Conservation (phyloP, 2,329 filamentous ascomycete genomes). For the Thelonectria blattea region DNA sequence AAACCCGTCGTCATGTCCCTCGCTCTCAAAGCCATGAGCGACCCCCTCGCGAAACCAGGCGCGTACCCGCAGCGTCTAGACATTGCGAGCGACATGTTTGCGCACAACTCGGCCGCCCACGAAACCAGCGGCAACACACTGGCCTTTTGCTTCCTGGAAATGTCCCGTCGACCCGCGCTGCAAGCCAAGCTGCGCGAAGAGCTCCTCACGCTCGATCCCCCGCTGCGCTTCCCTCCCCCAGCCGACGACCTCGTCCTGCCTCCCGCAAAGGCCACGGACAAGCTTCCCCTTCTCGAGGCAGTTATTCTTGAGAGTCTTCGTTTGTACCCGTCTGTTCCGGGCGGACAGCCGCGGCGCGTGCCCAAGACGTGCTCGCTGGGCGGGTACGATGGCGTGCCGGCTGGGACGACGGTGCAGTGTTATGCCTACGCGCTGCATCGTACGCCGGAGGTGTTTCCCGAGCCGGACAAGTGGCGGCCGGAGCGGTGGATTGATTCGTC, state of each 20-base stretch:
- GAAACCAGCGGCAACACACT: conserved; percentile 13
- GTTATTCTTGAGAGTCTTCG: conserved; percentile 20
- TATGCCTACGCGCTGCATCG: conserved; percentile 19
- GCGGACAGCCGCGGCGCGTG: conserved; percentile 3
- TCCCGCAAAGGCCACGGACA: neutral
- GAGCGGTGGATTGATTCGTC: neutral
- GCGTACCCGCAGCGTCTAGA: conserved; percentile 7
- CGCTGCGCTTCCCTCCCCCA: neutral
- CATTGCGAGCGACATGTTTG: conserved; percentile 18
- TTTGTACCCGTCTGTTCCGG: conserved; percentile 23
- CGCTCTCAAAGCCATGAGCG: conserved; percentile 9
- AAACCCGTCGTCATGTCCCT: conserved; percentile 11
- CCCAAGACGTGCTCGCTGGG: neutral
- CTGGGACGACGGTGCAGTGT: neutral
- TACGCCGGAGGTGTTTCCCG: neutral
- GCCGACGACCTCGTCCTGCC: neutral
- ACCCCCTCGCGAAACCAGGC: neutral
- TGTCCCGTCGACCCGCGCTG: neutral
- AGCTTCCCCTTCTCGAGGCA: conserved; percentile 10
- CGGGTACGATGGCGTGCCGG: neutral
- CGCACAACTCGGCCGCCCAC: conserved; percentile 12
- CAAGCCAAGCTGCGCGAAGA: neutral
- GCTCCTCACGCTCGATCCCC: neutral
- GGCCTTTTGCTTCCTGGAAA: neutral
- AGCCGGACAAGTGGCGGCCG: neutral